Conservation (phyloP, 352 stramenopile genomes). For the Phytopythium chamaehyphon region DNA sequence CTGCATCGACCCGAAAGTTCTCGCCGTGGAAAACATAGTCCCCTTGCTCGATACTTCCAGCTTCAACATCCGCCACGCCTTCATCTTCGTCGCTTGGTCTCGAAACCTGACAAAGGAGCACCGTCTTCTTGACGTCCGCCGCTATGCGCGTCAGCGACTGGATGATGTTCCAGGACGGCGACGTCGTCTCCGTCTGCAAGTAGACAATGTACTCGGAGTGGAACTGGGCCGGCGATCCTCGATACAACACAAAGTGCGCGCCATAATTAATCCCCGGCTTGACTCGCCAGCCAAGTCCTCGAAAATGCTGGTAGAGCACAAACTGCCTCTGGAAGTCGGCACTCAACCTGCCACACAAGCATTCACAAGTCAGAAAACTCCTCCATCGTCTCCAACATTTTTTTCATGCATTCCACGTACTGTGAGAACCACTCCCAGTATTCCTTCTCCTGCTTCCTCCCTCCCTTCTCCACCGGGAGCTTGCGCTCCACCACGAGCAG, state of each 20-base stretch:
- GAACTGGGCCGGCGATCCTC: slow-evolving; percentile 35
- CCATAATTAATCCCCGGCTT: slow-evolving; percentile 71
- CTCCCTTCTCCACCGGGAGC: slow-evolving; percentile 11
- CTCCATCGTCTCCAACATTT: background rate
- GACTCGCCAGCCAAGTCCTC: slow-evolving; percentile 38
- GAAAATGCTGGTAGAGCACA: slow-evolving; percentile 59
- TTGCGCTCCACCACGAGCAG: slow-evolving; percentile 21
- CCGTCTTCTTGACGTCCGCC: slow-evolving; percentile 77
- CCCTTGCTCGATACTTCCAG: slow-evolving; percentile 15
- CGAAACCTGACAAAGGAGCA: slow-evolving; percentile 51
- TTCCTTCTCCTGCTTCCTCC: slow-evolving; percentile 5
- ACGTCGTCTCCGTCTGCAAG: slow-evolving; percentile 12
- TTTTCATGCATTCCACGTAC: slow-evolving; percentile 8
- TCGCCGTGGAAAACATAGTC: slow-evolving; percentile 31
- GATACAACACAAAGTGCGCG: slow-evolving; percentile 64
- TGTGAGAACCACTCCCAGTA: slow-evolving; percentile 36
- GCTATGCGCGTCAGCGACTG: slow-evolving; percentile 71
- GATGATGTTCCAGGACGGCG: slow-evolving; percentile 40
- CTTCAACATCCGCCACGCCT: background rate
- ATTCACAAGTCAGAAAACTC: background rate
- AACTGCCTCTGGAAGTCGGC: slow-evolving; percentile 36
- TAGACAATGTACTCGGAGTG: slow-evolving; percentile 82
- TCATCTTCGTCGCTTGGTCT: background rate
- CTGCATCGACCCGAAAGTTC: slow-evolving; percentile 26
- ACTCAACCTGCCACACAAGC: slow-evolving; percentile 9